Evolutionary conservation across 257 asterid species (phyloP).

Genomic region (Nicotiana knightiana): DNA sequence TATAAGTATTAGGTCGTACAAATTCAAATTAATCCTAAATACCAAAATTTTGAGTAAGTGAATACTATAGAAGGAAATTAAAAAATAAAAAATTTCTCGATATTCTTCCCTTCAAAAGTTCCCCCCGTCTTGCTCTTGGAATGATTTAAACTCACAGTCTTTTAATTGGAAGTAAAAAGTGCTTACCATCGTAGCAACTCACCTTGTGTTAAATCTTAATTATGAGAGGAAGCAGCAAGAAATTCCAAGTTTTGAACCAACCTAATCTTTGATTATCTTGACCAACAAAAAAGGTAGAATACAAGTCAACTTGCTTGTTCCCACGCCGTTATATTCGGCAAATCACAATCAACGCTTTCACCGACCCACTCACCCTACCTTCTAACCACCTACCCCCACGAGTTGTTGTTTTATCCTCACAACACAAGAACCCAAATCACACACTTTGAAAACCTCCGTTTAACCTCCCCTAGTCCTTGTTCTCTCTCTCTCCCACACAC

Average conservation of each 20-base stretch:
- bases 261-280: background rate
- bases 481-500: background rate
- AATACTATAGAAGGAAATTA: too few species aligned
- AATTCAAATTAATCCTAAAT: too few species aligned
- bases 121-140: too few species aligned
- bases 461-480: background rate
- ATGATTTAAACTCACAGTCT: too few species aligned
- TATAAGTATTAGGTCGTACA: too few species aligned
- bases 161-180: too few species aligned
- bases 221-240: background rate
- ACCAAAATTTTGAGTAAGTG: too few species aligned
- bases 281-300: background rate
- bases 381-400: background rate
- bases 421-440: background rate
- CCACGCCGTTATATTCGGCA: constrained; percentile 3
- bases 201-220: too few species aligned
- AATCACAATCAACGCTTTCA: constrained; percentile 5
- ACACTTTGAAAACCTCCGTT: background rate
- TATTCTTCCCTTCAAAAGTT: too few species aligned
- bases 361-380: background rate
- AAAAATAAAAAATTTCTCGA: too few species aligned
- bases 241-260: background rate
- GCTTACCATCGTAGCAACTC: too few species aligned
- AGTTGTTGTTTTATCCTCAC: background rate
- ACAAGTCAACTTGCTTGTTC: background rate